A percentile compares a stretch with the other conserved stretches of the same genome.
Evolutionary conservation across 2,329 filamentous ascomycete species (phyloP).

Genomic region (Pezicula carpinea): DNA sequence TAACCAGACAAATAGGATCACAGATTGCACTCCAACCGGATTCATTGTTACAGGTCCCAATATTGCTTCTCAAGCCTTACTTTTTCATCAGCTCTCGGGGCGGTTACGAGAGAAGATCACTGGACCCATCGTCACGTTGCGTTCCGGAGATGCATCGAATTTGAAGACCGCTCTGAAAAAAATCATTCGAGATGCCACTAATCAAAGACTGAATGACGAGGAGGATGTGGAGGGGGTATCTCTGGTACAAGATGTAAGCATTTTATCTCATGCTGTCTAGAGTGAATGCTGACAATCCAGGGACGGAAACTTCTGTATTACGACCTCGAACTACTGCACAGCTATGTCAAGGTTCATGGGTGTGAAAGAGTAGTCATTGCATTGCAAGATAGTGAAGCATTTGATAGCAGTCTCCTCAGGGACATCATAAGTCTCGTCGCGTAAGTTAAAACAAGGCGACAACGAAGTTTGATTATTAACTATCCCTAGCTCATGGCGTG

Average conservation of each 20-base stretch:
- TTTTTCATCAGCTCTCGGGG: constrained; percentile 67
- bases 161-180: constrained; percentile 69
- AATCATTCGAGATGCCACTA: constrained; percentile 63
- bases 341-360: constrained; percentile 49
- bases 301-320: constrained; percentile 69
- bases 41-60: constrained; percentile 77
- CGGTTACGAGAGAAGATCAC: constrained; percentile 41
- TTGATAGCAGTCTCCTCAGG: constrained; percentile 67
- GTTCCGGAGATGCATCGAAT: constrained; percentile 68
- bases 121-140: constrained; percentile 60
- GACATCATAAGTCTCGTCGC: constrained; percentile 66
- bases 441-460: constrained; percentile 37
- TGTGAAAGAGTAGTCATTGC: constrained; percentile 63
- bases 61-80: constrained; percentile 66
- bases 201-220: constrained; percentile 40
- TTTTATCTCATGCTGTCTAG: not conserved
- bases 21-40: constrained; percentile 56
- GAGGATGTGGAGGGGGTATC: constrained; percentile 45
- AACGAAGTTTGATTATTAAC: constrained; percentile 4
- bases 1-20: not conserved
- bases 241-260: constrained; percentile 43
- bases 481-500: constrained; percentile 55
- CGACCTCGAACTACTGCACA: constrained; percentile 67
- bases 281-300: constrained; percentile 29
- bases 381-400: constrained; percentile 78